Conservation (phyloP, 2,329 filamentous ascomycete genomes). For the Scorias spongiosa region DNA sequence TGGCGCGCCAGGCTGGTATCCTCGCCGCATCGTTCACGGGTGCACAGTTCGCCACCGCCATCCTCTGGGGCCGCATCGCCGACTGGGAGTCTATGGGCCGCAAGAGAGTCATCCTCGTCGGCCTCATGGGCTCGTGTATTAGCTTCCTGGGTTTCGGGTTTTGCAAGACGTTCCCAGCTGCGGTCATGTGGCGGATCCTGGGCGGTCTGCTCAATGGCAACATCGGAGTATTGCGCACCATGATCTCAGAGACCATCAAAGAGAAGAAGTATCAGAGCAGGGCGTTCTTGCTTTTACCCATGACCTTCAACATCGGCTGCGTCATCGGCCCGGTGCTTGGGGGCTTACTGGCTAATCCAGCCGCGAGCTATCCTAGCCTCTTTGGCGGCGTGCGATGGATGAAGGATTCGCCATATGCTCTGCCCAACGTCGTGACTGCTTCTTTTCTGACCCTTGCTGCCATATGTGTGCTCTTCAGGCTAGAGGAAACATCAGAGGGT, state of each 20-base stretch:
- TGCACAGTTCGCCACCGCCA: slow-evolving; percentile 67
- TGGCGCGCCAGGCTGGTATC: slow-evolving; percentile 63
- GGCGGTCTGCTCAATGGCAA: slow-evolving; percentile 59
- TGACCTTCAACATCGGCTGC: slow-evolving; percentile 51
- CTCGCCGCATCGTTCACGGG: slow-evolving; percentile 67
- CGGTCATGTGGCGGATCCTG: slow-evolving; percentile 49
- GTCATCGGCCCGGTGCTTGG: slow-evolving; percentile 40
- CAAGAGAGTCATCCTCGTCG: slow-evolving; percentile 65
- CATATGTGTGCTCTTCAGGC: slow-evolving; percentile 42
- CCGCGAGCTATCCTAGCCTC: slow-evolving; percentile 42
- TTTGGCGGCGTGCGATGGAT: slow-evolving; percentile 55
- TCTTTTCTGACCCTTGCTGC: slow-evolving; percentile 42
- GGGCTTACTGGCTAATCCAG: slow-evolving; percentile 53
- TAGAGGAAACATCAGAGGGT: slow-evolving; percentile 44
- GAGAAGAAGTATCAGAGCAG: slow-evolving; percentile 46
- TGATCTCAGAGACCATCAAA: slow-evolving; percentile 56
- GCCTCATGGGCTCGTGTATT: slow-evolving; percentile 53
- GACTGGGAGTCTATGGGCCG: slow-evolving; percentile 49
- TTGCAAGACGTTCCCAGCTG: slow-evolving; percentile 44
- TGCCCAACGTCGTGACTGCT: slow-evolving; percentile 54
- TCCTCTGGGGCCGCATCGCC: slow-evolving; percentile 63
- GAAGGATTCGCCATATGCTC: slow-evolving; percentile 48
- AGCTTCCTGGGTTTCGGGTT: slow-evolving; percentile 57
- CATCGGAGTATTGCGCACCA: slow-evolving; percentile 58
- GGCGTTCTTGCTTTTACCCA: slow-evolving; percentile 45